Evolutionary conservation across 2,329 filamentous ascomycete species (phyloP).

Genomic region (Mollisiaceae sp.): DNA sequence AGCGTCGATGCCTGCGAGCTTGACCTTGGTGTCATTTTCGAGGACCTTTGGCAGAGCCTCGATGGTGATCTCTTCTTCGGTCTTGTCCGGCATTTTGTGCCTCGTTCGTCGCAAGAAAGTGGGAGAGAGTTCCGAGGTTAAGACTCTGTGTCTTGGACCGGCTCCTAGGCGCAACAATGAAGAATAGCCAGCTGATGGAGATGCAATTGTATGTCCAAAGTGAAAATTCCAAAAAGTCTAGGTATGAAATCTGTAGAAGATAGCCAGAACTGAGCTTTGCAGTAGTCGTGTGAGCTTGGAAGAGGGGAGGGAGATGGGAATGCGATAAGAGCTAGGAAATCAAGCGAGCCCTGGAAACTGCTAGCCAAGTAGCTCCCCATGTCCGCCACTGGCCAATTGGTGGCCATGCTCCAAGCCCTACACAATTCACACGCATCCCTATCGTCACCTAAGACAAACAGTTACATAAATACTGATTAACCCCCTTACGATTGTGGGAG

Average conservation of each 20-base stretch:
- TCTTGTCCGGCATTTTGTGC: conserved; percentile 33
- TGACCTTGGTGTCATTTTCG: conserved; percentile 76
- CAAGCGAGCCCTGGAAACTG: background rate
- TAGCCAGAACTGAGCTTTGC: background rate
- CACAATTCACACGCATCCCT: conserved; percentile 2
- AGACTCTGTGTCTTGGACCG: background rate
- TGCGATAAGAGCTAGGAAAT: conserved; percentile 11
- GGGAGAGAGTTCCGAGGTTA: background rate
- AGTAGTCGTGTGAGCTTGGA: conserved; percentile 8
- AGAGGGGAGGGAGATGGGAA: background rate
- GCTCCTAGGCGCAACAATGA: background rate
- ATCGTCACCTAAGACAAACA: conserved; percentile 3
- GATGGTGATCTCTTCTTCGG: conserved; percentile 52
- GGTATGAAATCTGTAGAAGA: background rate
- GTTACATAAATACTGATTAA: conserved; percentile 1
- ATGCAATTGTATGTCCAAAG: background rate
- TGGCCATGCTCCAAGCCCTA: conserved; percentile 1
- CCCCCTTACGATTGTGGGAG: background rate
- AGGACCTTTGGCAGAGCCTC: conserved; percentile 71
- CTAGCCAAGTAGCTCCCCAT: conserved; percentile 8
- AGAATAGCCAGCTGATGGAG: background rate
- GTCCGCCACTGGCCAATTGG: conserved; percentile 3
- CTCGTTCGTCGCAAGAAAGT: background rate
- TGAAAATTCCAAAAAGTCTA: background rate
- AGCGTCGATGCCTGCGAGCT: conserved; percentile 85